A percentile compares a stretch with the other conserved stretches of the same genome.
These are phyloP conservation scores for Marasmius sp. DNA, from an alignment of 1,284 basidiomycete species.

Conservation along the genomic window DNA sequence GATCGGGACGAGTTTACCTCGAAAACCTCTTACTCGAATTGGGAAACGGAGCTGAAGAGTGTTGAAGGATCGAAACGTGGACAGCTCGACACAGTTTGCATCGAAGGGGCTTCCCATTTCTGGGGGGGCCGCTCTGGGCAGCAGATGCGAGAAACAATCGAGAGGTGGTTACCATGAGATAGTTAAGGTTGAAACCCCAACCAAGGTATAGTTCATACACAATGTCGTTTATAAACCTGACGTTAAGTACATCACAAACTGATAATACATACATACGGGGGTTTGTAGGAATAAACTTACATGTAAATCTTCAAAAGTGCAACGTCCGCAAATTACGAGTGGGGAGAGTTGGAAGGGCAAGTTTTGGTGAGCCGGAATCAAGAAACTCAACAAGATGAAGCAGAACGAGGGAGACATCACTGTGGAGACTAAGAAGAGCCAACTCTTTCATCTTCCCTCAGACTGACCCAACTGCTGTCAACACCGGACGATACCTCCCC, in stretches of 20 bases:
- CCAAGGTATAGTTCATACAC: neutral
- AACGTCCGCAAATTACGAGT: no score
- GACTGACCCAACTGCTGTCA: slow-evolving; percentile 68
- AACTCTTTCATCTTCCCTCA: slow-evolving; percentile 31
- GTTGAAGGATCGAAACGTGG: slow-evolving; percentile 16
- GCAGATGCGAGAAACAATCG: slow-evolving; percentile 1
- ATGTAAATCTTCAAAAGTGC: no score
- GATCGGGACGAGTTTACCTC: slow-evolving; percentile 74
- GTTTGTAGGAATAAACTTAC: no score
- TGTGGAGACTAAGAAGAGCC: neutral
- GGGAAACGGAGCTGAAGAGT: slow-evolving; percentile 44
- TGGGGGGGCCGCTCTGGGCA: slow-evolving; percentile 7
- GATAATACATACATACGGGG: no score
- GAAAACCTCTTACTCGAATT: slow-evolving; percentile 50
- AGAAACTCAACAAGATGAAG: no score
- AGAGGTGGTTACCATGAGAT: neutral
- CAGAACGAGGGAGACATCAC: no score
- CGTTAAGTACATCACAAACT: no score
- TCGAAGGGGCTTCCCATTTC: slow-evolving; percentile 16
- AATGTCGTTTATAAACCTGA: neutral
- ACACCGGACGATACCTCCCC: slow-evolving; percentile 40
- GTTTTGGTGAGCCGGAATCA: no score
- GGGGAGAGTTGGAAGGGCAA: no score
- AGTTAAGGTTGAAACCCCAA: neutral
- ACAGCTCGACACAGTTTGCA: slow-evolving; percentile 26